Percentiles rank a stretch among this genome's conserved stretches.
Evolutionary conservation across 257 asterid species (phyloP).

Genomic region (Forsythia viridissima): DNA sequence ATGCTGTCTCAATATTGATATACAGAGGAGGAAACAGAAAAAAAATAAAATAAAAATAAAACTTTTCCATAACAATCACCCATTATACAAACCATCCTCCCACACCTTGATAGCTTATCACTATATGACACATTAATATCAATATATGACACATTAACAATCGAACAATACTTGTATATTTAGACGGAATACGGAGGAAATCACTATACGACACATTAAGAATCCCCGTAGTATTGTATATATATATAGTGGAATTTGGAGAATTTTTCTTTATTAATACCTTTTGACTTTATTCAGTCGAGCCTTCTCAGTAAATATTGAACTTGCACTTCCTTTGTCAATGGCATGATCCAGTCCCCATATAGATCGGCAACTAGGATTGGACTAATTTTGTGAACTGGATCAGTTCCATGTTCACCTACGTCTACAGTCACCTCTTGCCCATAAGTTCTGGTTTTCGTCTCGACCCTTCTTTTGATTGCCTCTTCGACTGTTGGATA

Average conservation of each 20-base stretch:
- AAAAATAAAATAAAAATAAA: too few relatives aligned
- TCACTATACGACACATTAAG: not conserved
- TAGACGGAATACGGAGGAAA: too few relatives aligned
- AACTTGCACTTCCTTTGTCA: conserved; percentile 91
- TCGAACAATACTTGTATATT: too few relatives aligned
- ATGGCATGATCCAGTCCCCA: conserved; percentile 95
- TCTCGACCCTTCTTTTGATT: conserved; percentile 68
- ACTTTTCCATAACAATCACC: too few relatives aligned
- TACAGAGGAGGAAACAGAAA: too few relatives aligned
- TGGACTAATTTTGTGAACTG: conserved; percentile 75
- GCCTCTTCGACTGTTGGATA: conserved; percentile 76
- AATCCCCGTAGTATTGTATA: too few relatives aligned
- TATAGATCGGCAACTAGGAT: conserved; percentile 68
- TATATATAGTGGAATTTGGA: too few relatives aligned
- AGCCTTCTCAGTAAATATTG: conserved; percentile 79
- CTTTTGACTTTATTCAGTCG: conserved; percentile 32
- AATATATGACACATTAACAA: not conserved
- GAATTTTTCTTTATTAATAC: too few relatives aligned
- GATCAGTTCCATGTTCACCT: conserved; percentile 35
- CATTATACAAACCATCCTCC: too few relatives aligned
- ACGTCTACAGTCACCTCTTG: conserved; percentile 51
- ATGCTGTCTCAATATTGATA: not conserved
- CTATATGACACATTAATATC: not conserved
- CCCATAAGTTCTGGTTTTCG: conserved; percentile 77
- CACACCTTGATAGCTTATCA: not conserved